These are phyloP conservation scores for Trypanosoma platydactyli DNA, from an alignment of 208 protist species.

Conservation along the genomic window DNA sequence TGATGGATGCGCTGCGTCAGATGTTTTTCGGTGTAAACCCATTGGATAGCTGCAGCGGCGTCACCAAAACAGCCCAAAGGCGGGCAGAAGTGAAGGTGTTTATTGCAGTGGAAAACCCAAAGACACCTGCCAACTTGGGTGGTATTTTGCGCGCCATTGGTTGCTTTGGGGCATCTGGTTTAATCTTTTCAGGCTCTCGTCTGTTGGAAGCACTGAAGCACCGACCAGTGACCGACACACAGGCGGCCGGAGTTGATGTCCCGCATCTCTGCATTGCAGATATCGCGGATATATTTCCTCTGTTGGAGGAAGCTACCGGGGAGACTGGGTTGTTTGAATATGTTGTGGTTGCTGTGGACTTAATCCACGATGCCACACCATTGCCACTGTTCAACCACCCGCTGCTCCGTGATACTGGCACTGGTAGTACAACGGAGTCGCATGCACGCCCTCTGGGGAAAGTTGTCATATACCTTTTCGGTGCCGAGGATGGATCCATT, in stretches of 20 bases:
- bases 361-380: constrained; percentile 47
- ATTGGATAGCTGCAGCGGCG: background rate
- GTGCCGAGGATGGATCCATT: constrained; percentile 62
- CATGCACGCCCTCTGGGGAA: background rate
- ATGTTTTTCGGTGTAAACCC: constrained; percentile 11
- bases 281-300: constrained; percentile 42
- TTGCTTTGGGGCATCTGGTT: constrained; percentile 38
- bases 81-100: constrained; percentile 34
- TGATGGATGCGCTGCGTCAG: constrained; percentile 1
- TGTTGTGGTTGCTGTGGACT: constrained; percentile 60
- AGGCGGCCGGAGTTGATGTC: constrained; percentile 33
- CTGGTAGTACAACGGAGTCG: background rate
- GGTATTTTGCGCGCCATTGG: constrained; percentile 70
- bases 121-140: constrained; percentile 65
- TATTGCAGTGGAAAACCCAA: constrained; percentile 67
- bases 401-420: constrained; percentile 9
- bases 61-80: background rate
- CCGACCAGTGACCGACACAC: constrained; percentile 40
- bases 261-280: constrained; percentile 38
- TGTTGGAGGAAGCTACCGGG: constrained; percentile 9
- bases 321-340: background rate
- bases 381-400: constrained; percentile 49
- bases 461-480: constrained; percentile 72
- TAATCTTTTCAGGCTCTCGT: constrained; percentile 61
- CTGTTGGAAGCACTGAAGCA: constrained; percentile 36